Percentiles rank a stretch among this genome's conserved stretches.
These are phyloP conservation scores for Ceratobasidium sp. DNA, from an alignment of 1,284 basidiomycete species.

Conservation along the genomic window DNA sequence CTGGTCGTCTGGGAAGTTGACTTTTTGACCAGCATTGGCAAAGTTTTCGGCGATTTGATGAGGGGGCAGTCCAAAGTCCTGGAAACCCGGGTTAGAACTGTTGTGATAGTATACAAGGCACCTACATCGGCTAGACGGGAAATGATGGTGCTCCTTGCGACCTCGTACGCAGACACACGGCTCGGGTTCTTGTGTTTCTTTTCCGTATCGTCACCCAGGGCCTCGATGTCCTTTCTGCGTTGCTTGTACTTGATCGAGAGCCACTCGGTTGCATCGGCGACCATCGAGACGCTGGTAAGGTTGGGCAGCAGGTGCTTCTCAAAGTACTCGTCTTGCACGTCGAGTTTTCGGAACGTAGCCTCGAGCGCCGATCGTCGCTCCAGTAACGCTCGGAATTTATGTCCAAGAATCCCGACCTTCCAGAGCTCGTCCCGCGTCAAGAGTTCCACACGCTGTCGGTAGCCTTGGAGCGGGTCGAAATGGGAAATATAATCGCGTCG, in stretches of 20 bases:
- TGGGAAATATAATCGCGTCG: conserved; percentile 88
- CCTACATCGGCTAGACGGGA: conserved; percentile 77
- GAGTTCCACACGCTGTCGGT: conserved; percentile 61
- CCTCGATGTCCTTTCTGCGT: conserved; percentile 72
- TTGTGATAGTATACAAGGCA: conserved; percentile 5
- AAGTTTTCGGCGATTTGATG: conserved; percentile 85
- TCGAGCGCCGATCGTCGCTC: conserved; percentile 72
- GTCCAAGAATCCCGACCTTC: conserved; percentile 84
- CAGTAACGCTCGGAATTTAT: conserved; percentile 83
- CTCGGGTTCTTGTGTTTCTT: conserved; percentile 83
- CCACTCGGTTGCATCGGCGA: conserved; percentile 93
- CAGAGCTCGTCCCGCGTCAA: conserved; percentile 83
- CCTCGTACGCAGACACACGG: conserved; percentile 84
- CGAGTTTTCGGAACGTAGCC: conserved; percentile 68
- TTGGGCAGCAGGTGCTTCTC: conserved; percentile 66
- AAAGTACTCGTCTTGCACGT: conserved; percentile 73
- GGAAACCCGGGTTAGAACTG: conserved; percentile 39
- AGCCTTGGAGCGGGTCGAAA: conserved; percentile 58
- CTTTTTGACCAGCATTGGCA: conserved; percentile 58
- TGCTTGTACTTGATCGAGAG: conserved; percentile 83
- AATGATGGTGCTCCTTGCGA: conserved; percentile 79
- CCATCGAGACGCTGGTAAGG: conserved; percentile 82
- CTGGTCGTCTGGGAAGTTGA: conserved; percentile 76
- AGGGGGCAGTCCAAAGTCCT: conserved; percentile 82
- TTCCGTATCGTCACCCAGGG: conserved; percentile 69